Conservation (phyloP, 1,284 basidiomycete species). For the Inonotus hispidus region DNA sequence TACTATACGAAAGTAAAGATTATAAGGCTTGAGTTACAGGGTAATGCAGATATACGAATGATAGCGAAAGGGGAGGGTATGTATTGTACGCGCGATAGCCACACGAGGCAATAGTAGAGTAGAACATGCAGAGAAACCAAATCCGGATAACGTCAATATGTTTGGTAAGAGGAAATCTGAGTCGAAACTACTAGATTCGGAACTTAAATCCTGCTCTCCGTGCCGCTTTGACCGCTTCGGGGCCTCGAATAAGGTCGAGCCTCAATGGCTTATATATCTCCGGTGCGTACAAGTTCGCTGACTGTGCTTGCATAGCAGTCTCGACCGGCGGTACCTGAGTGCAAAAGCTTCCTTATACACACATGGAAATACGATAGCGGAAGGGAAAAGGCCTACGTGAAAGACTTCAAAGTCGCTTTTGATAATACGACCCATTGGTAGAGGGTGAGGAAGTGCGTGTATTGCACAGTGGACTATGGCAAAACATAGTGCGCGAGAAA, state of each 20-base stretch:
- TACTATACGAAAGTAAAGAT: too few species aligned
- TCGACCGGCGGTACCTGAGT: background rate
- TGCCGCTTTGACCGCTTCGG: constrained; percentile 8
- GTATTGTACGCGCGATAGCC: too few species aligned
- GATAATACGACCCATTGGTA: background rate
- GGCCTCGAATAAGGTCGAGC: background rate
- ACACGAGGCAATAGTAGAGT: too few species aligned
- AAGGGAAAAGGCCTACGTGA: background rate
- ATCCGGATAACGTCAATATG: too few species aligned
- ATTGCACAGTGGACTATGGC: background rate
- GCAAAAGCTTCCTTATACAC: background rate
- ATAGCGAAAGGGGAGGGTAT: too few species aligned
- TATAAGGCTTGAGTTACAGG: too few species aligned
- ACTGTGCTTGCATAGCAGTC: background rate
- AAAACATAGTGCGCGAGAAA: background rate
- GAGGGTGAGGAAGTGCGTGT: background rate
- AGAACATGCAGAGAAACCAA: too few species aligned
- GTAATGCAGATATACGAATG: too few species aligned
- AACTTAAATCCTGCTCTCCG: constrained; percentile 4
- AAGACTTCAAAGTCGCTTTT: background rate
- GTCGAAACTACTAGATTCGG: background rate
- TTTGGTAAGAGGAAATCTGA: too few species aligned
- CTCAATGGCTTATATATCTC: background rate
- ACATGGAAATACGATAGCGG: background rate
- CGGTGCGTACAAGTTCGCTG: background rate